Evolutionary conservation across 108 stramenopile genomes (phyloP), one percentile per base, ranked within the genome.

Genomic region (Skeletonema grethae): DNA sequence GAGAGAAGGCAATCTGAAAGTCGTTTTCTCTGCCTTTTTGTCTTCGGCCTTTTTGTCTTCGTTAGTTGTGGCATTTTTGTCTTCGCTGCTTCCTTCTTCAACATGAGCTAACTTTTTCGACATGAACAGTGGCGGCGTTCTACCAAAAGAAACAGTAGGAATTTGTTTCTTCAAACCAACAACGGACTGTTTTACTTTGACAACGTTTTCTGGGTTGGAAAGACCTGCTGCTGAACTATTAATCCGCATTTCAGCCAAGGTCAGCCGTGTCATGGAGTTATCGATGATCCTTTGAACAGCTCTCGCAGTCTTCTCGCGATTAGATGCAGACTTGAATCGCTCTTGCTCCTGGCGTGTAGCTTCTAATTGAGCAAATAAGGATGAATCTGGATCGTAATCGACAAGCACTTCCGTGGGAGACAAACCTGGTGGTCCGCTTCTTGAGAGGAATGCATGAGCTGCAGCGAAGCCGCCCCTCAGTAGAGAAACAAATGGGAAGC

Each of bases 401-500:
- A 83, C 60, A 0, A 95, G 82, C 32, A 92, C 88, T 9, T 82
- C 53, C 7, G 84, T 66, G 15, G 81, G 87, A 5, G 70, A 31
- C 39, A 92, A 55, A 24, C 74, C 65, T 7, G 70, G 60, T 28
- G 75, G 80, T 15, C 88, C 88, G 11, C 88, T 80, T 61, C 91
- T 77, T 32, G 80, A 83, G 12, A 96, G 76, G 71, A 82, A 96
- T n/a, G 91, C 73, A 68, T 96, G 95, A 11, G 88, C 88, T 11
- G 86, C 84, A 25, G 88, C 92, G 70, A 96, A 96, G 3, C 95
- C 95, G 13, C 96, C 96, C 30, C 91, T 90, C n/a, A 97, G 69
- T 13, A 95, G 65, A 15, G 91, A 93, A n/a, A 97, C 94, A 73
- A 93, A 97, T 7, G 95, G 95, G 72, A 95, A 97, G 0, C 95